These are phyloP conservation scores for Aspergillus bridgeri DNA, from an alignment of 495 filamentous ascomycete species.

Conservation along the genomic window DNA sequence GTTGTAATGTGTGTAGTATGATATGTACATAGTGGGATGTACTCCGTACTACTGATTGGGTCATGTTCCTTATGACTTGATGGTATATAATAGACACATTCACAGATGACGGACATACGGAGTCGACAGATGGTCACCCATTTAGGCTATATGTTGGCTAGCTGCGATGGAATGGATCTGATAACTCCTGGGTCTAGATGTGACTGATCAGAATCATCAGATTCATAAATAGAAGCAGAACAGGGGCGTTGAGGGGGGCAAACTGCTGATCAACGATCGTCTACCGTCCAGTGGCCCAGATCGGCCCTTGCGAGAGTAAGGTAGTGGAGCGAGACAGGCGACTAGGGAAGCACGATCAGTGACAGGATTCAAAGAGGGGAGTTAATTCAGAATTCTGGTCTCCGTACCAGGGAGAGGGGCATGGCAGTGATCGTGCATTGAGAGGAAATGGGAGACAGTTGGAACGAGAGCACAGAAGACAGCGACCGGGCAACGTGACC, in stretches of 20 bases:
- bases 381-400: background rate
- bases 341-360: no score
- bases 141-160: background rate
- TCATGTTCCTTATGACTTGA: no score
- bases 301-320: background rate
- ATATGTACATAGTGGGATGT: no score
- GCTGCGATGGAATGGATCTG: background rate
- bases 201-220: background rate
- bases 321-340: constrained; percentile 1
- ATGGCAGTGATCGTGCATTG: background rate
- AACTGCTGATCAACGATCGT: constrained; percentile 9
- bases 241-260: background rate
- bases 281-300: background rate
- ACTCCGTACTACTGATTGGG: no score
- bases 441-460: background rate
- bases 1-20: no score
- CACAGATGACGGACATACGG: no score
- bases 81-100: no score
- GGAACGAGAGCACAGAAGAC: background rate
- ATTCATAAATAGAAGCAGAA: constrained; percentile 5
- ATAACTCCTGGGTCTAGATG: background rate
- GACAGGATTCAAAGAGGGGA: background rate
- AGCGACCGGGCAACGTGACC: background rate
- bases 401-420: background rate
- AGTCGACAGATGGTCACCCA: background rate